Evolutionary conservation across 305 asterid genomes (phyloP), one percentile per base, ranked within the genome.

Genomic region (Rubia peregrina): DNA sequence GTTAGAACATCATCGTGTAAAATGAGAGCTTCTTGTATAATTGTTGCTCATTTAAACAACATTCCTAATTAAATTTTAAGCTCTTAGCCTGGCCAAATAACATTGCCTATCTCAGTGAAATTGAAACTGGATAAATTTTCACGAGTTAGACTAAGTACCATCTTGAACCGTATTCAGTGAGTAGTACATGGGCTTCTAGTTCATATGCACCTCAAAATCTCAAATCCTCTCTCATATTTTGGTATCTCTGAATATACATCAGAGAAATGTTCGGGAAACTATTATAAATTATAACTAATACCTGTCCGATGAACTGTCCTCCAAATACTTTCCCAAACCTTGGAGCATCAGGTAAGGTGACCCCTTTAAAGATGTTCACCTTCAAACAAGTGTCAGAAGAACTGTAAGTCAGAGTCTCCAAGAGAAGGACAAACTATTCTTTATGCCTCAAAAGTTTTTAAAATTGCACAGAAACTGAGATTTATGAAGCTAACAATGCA

Each of bases 301-400:
- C 99, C 97, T 95, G 99, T 70, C 98, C 99, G 63, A 95, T 74
- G 83, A 95, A 91, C 79, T 95, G 98, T 53, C 98, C 99, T 74
- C 99, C 99, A 80, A 90, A 95, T 71, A 95, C 97, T 83, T 89
- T 87, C 22, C 90, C 94, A 73, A 86, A 86, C 80, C 80, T 87
- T 22, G 98, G 98, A 80, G 99, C 94, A 67, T 88, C 96, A 21
- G 98, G 96, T 76, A 91, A 81, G 60, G 97, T 95, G 81, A 88
- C 82, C 55, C 98, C 97, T 87, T 73, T 82, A 65, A 95, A 91
- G 65, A 88, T 79, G 77, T 95, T 85, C 81, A 83, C 96, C 99
- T 91, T 67, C 78, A 73, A 67, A 68, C 48, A 70, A 75, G 67
- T 76, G 73, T 51, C 46, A 76, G 59, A 17, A 65, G 72, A 40